Evolutionary conservation across 2,329 filamentous ascomycete species (phyloP), one percentile per base, ranked within the genome.

Genomic region (Zelopaecilomyces penicillatus): DNA sequence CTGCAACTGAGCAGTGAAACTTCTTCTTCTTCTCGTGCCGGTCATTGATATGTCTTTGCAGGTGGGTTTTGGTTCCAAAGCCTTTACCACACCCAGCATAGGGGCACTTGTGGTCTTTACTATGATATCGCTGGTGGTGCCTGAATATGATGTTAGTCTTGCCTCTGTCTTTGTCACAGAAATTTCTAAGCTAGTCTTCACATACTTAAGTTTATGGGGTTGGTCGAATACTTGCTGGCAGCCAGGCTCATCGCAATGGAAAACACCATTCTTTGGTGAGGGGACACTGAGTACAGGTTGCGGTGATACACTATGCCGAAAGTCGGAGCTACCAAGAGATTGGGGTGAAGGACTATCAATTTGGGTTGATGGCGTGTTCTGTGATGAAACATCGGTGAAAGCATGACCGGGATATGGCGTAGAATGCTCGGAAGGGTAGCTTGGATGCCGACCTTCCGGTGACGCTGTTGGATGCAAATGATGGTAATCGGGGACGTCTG

Each of bases 1-100:
- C 69, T 2, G 64, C 65, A 4, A 76, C 67, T 0, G 69, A 73
- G 52, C 77, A 81, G 56, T 80, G 75, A 45, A 75, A 80, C 47
- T 76, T 76, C 57, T 74, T 75, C 47, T 71, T 75, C 63, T 79
- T 78, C 51, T 70, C 68, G 56, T 81, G 77, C 46, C 77, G 73
- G 54, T 80, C 77, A 57, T 81, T 80, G 56, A 80, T 73, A 53
- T 81, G 77, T 7, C 77, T 74, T 54, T 79, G 74, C 38, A 81
- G 64, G 56, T 80, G 77, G 4, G 77, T 80, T 56, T 78, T 78
- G 19, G 77, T 81, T 42, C 77, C 77, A 46, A 81, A 81, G 26
- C 69, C 69, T 56, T 74, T 78, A 42, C 68, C 70, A 52, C 77
- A 81, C 26, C 64, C 65, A 0, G 65, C 56, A 45, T 77, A 76